Evolutionary conservation across 2,329 filamentous ascomycete species (phyloP).

Genomic region (Ophiostoma sp.): DNA sequence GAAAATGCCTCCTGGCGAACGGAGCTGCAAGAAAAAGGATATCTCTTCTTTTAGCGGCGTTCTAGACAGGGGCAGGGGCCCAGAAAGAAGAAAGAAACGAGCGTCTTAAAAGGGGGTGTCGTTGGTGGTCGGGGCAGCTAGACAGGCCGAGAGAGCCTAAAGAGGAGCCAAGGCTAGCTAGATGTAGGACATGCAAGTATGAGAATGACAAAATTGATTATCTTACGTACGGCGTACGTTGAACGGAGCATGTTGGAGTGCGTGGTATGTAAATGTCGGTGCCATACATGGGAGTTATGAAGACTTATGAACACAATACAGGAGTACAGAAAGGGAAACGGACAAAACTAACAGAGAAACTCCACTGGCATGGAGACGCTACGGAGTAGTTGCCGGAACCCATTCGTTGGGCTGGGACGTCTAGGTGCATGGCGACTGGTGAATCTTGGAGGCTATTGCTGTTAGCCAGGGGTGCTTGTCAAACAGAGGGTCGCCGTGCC

Average conservation of each 20-base stretch:
- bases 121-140: background rate
- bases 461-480: slow-evolving; percentile 1
- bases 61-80: slow-evolving; percentile 13
- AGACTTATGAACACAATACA: background rate
- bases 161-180: background rate
- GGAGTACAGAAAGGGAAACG: slow-evolving; percentile 4
- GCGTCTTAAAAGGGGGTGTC: background rate
- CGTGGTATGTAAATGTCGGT: too few species aligned
- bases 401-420: slow-evolving; percentile 24
- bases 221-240: too few species aligned
- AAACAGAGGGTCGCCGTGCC: slow-evolving; percentile 10
- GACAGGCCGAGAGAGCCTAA: background rate
- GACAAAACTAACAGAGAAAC: background rate
- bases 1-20: background rate
- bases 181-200: background rate
- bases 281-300: background rate
- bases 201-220: too few species aligned
- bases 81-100: slow-evolving; percentile 16
- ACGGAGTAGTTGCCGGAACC: slow-evolving; percentile 23
- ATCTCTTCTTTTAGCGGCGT: slow-evolving; percentile 1
- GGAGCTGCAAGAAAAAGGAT: background rate
- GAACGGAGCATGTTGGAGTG: background rate
- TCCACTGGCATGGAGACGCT: slow-evolving; percentile 19
- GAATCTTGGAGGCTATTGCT: background rate
- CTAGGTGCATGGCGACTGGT: background rate